Evolutionary conservation across 2,329 filamentous ascomycete genomes (phyloP).

Genomic region (Trichoderma breve): DNA sequence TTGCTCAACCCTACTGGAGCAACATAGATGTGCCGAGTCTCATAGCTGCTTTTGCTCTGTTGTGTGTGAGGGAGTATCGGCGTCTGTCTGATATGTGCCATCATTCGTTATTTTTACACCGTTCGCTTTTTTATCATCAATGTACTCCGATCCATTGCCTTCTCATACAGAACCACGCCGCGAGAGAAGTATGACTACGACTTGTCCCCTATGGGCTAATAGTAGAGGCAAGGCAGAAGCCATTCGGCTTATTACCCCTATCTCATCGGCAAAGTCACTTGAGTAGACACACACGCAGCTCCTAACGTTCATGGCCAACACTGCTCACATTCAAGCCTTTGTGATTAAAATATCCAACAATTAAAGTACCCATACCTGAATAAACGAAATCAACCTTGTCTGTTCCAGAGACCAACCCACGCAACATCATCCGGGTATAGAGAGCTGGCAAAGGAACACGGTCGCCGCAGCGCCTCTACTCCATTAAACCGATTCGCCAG

Average conservation of each 20-base stretch:
- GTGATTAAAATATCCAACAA: not conserved
- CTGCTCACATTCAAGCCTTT: not conserved
- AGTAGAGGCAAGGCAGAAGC: not conserved
- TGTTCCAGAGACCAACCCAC: not conserved
- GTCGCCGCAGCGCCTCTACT: conserved; percentile 2
- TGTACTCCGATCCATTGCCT: not conserved
- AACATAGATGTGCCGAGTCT: not conserved
- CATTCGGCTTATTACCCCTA: not conserved
- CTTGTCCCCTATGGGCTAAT: not conserved
- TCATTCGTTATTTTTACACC: not conserved
- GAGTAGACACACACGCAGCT: not conserved
- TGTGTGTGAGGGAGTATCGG: not conserved
- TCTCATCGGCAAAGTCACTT: not conserved
- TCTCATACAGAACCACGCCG: not conserved
- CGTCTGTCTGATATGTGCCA: not conserved
- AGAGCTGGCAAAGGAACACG: not conserved
- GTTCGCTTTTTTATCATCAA: fast-evolving
- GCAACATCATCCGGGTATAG: not conserved
- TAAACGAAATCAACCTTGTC: not conserved
- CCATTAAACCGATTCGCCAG: not conserved
- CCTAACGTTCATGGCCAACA: not conserved
- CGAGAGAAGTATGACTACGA: not conserved
- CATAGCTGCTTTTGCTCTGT: not conserved
- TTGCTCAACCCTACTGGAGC: not conserved
- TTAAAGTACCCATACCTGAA: not conserved